Conservation (phyloP, 2,329 filamentous ascomycete species). For the Epichloe amarillans region DNA sequence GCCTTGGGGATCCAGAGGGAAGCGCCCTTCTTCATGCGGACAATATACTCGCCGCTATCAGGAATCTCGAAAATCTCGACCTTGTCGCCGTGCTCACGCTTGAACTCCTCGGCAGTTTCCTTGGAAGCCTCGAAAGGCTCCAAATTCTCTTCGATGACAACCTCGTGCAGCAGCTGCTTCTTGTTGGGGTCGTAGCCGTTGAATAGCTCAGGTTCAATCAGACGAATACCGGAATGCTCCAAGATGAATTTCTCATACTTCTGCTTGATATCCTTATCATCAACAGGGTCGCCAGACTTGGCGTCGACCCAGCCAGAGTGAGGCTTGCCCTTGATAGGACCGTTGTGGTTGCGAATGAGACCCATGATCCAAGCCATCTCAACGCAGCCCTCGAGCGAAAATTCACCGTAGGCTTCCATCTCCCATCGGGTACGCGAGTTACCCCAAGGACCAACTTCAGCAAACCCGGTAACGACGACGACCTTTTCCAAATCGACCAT, state of each 20-base stretch:
- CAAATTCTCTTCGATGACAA: constrained; percentile 92
- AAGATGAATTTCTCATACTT: constrained; percentile 97
- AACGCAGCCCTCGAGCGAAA: constrained; percentile 93
- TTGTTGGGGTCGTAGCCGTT: constrained; percentile 94
- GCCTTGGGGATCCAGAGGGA: constrained; percentile 96
- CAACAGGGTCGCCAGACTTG: constrained; percentile 88
- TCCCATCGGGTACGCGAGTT: constrained; percentile 98
- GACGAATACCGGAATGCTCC: constrained; percentile 90
- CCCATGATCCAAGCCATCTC: constrained; percentile 99
- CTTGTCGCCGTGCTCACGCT: constrained; percentile 92
- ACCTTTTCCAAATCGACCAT: constrained; percentile 99
- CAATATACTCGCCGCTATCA: constrained; percentile 85
- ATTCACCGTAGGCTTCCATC: constrained; percentile 95
- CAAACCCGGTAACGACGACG: constrained; percentile 91
- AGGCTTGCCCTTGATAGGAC: constrained; percentile 84
- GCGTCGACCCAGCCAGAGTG: constrained; percentile 95
- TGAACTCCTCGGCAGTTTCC: constrained; percentile 95
- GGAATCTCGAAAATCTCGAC: constrained; percentile 93
- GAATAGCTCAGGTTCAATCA: constrained; percentile 96
- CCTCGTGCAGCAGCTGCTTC: constrained; percentile 96
- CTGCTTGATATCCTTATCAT: constrained; percentile 93
- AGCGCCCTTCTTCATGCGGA: constrained; percentile 90
- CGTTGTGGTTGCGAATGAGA: constrained; percentile 97
- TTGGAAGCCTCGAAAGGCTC: constrained; percentile 96
- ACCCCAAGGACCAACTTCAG: constrained; percentile 94